Evolutionary conservation across 2,329 filamentous ascomycete genomes (phyloP).

Genomic region (Lecanicillium sp.): DNA sequence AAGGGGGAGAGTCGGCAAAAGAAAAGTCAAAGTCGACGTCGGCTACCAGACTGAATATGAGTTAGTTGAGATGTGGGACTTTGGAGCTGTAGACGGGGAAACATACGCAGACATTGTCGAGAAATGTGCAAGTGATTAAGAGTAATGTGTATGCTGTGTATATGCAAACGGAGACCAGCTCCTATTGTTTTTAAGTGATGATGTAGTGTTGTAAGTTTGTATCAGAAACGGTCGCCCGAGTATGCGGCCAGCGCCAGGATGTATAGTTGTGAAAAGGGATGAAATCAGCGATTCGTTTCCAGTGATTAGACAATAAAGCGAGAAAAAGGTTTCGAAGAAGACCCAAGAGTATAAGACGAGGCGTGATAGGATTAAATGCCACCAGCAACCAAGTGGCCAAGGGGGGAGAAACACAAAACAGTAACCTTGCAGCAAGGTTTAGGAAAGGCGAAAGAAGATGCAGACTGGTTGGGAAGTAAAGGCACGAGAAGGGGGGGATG

Average conservation of each 20-base stretch:
- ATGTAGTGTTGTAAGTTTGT: neutral
- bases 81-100: neutral
- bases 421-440: neutral
- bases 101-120: constrained; percentile 27
- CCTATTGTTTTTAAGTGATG: constrained; percentile 5
- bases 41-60: constrained; percentile 45
- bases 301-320: constrained; percentile 5
- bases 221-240: constrained; percentile 5
- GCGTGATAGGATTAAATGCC: too few species aligned
- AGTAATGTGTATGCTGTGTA: neutral
- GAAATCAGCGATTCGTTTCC: constrained; percentile 5
- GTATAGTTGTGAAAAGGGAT: constrained; percentile 10
- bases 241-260: constrained; percentile 7
- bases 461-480: constrained; percentile 1
- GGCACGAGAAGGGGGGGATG: constrained; percentile 4
- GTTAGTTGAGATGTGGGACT: constrained; percentile 14
- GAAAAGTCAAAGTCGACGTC: constrained; percentile 54
- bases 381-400: too few species aligned
- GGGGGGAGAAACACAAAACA: too few species aligned
- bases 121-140: constrained; percentile 1
- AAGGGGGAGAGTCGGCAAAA: constrained; percentile 32
- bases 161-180: constrained; percentile 13
- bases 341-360: too few species aligned
- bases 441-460: constrained; percentile 2
- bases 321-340: neutral